These are phyloP conservation scores for Pseudogymnoascus destructans DNA, from an alignment of 2,329 filamentous ascomycete species.

Conservation along the genomic window DNA sequence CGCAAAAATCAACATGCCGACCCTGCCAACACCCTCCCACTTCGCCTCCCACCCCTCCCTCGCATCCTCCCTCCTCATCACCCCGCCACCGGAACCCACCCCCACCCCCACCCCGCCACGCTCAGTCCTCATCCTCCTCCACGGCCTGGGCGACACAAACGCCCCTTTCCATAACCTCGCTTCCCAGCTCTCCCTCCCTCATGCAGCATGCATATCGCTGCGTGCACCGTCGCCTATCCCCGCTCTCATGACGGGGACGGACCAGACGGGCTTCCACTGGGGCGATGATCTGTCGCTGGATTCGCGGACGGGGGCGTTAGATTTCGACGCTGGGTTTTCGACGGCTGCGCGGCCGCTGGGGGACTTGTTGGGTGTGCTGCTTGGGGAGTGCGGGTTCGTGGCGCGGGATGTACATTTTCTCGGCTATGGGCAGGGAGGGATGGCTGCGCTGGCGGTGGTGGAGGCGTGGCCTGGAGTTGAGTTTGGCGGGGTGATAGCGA, in stretches of 20 bases:
- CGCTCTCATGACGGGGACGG: constrained; percentile 30
- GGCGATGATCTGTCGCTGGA: constrained; percentile 46
- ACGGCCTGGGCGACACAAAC: constrained; percentile 54
- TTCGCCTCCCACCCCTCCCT: constrained; percentile 33
- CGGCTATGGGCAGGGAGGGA: constrained; percentile 44
- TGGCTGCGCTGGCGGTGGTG: constrained; percentile 36
- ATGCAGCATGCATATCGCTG: constrained; percentile 49
- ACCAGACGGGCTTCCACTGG: constrained; percentile 38
- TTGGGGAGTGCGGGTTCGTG: constrained; percentile 36
- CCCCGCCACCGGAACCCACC: constrained; percentile 23
- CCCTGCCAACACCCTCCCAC: constrained; percentile 30
- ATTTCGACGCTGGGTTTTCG: constrained; percentile 40
- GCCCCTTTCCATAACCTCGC: constrained; percentile 45
- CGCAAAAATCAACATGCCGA: background rate
- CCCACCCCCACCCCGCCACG: constrained; percentile 33
- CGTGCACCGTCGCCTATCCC: constrained; percentile 48
- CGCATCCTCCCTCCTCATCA: constrained; percentile 16
- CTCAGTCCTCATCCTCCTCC: constrained; percentile 54
- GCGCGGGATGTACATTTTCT: constrained; percentile 38
- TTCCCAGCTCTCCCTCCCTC: constrained; percentile 46
- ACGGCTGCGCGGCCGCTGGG: constrained; percentile 30
- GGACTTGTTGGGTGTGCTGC: constrained; percentile 33
- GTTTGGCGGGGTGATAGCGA: constrained; percentile 45
- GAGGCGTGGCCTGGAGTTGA: constrained; percentile 24
- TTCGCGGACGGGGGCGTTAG: constrained; percentile 36